These are phyloP conservation scores for Dissophora ornata DNA, from an alignment of 192 early-diverging fungal species.

Conservation along the genomic window DNA sequence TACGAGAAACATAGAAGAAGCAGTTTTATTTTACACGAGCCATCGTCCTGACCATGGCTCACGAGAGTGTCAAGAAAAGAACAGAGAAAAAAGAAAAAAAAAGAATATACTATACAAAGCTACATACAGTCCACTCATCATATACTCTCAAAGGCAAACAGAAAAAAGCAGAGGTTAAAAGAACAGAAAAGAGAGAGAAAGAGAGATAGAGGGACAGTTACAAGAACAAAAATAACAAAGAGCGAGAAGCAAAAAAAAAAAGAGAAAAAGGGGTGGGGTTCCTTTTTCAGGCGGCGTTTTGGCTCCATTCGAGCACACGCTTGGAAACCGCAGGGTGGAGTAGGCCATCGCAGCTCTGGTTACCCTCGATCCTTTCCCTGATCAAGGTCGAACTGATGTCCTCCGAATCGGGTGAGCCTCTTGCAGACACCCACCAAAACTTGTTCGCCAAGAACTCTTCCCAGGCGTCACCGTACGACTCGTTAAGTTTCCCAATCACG, in stretches of 20 bases:
- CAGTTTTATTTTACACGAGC: constrained; percentile 13
- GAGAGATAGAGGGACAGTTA: not conserved
- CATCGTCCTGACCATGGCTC: not conserved
- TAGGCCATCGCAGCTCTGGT: constrained; percentile 32
- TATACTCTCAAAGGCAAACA: constrained; percentile 1
- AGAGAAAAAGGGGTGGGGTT: no score
- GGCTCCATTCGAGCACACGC: constrained; percentile 27
- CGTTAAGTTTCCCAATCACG: constrained; percentile 25
- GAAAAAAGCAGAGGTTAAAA: not conserved
- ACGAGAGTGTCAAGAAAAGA: not conserved
- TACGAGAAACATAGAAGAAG: not conserved
- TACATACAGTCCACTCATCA: not conserved
- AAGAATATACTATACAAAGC: not conserved
- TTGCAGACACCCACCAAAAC: constrained; percentile 45
- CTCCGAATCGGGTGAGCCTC: constrained; percentile 38
- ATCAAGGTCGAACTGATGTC: constrained; percentile 50
- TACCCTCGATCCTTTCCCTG: constrained; percentile 19
- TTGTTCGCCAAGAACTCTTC: constrained; percentile 39
- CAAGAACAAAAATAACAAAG: not conserved
- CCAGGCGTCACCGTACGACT: constrained; percentile 46
- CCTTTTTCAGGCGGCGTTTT: constrained; percentile 23
- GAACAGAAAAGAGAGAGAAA: not conserved
- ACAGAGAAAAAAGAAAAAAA: no score
- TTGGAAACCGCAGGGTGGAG: constrained; percentile 37
- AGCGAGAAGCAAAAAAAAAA: not conserved